Base-by-base conservation (phyloP, 768 basidiomycete species). In the Artomyces pyxidatus region DNA sequence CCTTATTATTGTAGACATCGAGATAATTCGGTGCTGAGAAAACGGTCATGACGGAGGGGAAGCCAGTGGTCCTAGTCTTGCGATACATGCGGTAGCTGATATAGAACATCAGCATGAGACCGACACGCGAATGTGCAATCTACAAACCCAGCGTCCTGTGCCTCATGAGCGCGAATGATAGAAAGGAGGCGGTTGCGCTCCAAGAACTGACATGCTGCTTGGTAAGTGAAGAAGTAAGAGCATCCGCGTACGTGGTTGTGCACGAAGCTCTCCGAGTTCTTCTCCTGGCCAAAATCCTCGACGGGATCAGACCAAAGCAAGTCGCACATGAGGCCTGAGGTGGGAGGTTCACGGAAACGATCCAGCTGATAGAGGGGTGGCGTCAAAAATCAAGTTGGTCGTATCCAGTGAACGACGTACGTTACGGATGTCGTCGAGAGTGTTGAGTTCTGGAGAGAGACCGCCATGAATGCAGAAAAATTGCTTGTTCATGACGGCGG, bases 1-100 rank as follows among this genome's bases (percentile, higher is more conserved):
- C 96, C 69, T 98, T 98, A 72, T 99, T 99, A 68, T 95, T 92
- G 69, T 98, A 98, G 17, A 98, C 91, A 61, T 98, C 96, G 50
- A 98, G 84, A 63, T 97, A 97, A 64, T 97, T 94, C 37, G 96
- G 96, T 7, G 94, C 94, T 14, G 90, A 94, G 71, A 99, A 99
- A 61, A 99, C 93, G n/a, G 95, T 98, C 93, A 99, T 98, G 50
- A 99, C 94, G 14, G 93, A 95, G 16, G 96, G 95, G 74, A 99
- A 98, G 6, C 95, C 94, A 0, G 94, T 98, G 17, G 90, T 88
- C 68, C 92, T 91, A 4, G 95, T 97, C 70, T 99, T 99, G 57
- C 93, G 88, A 63, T 98, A 97, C 96, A 97, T 97, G 47, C 94
- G 89, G 64, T 95, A 96, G 11, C 90, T 92, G 55, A 2, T 27